Percentiles rank a stretch among this genome's conserved stretches.
phyloP scores from a whole-genome alignment of 306 rosid genomes.

The apple (Malus domestica) region DNA sequence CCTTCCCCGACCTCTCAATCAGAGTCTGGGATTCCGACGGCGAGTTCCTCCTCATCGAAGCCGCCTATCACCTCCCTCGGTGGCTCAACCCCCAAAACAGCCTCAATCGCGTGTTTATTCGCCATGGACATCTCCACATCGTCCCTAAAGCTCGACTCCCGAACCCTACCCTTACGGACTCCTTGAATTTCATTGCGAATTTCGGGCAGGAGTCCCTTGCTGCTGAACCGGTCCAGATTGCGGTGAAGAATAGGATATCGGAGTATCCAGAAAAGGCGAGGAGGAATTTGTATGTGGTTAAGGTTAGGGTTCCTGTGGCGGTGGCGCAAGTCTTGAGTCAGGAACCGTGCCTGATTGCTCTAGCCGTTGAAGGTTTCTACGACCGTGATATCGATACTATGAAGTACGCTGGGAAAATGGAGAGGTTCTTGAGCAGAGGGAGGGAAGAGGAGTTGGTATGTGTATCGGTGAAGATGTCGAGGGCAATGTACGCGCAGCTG shows the following conservation, averaged over 20 bases:
- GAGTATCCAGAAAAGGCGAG: slow-evolving; percentile 66
- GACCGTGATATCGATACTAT: slow-evolving; percentile 79
- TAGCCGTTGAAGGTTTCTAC: slow-evolving; percentile 86
- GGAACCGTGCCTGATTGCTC: slow-evolving; percentile 62
- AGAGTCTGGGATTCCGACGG: slow-evolving; percentile 92
- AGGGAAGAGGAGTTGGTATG: slow-evolving; percentile 52
- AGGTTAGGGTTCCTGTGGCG: slow-evolving; percentile 73
- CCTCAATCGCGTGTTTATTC: slow-evolving; percentile 64
- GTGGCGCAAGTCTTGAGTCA: slow-evolving; percentile 60
- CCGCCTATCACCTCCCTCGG: slow-evolving; percentile 92
- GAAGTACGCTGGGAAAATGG: slow-evolving; percentile 76
- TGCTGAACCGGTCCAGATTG: slow-evolving; percentile 50
- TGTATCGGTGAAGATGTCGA: slow-evolving; percentile 70
- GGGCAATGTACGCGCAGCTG: slow-evolving; percentile 91
- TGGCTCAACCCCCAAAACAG: slow-evolving; percentile 84
- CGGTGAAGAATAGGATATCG: slow-evolving; percentile 39
- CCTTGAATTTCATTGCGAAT: slow-evolving; percentile 40
- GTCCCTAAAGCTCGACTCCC: slow-evolving; percentile 39
- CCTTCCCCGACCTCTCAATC: slow-evolving; percentile 58
- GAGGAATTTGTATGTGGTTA: slow-evolving; percentile 47
- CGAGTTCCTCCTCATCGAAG: slow-evolving; percentile 85
- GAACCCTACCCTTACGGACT: slow-evolving; percentile 43
- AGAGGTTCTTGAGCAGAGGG: slow-evolving; percentile 57
- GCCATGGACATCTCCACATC: slow-evolving; percentile 49
- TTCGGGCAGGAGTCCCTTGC: slow-evolving; percentile 40